Conservation (phyloP, 306 rosid species). For the Abrus pulchellus region DNA sequence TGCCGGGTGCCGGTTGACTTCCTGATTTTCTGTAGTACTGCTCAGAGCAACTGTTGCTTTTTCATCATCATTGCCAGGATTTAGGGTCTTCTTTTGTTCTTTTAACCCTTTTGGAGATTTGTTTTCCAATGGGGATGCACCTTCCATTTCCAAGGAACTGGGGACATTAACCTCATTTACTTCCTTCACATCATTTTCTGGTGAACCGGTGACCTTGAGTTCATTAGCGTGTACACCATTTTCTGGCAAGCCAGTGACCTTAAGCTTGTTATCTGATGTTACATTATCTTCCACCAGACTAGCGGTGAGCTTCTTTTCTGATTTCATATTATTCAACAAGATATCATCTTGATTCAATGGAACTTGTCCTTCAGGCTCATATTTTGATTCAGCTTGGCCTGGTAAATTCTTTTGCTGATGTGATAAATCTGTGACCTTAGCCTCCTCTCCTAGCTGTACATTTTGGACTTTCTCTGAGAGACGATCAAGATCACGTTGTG, state of each 20-base stretch:
- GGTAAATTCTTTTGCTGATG: constrained; percentile 32
- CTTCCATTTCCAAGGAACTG: constrained; percentile 33
- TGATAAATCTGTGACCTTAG: constrained; percentile 43
- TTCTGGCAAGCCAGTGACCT: constrained; percentile 40
- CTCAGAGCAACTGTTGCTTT: constrained; percentile 33
- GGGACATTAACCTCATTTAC: background rate
- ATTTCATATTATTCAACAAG: constrained; percentile 40
- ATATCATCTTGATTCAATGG: constrained; percentile 45
- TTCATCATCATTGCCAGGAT: constrained; percentile 45
- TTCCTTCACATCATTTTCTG: constrained; percentile 24
- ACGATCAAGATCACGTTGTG: constrained; percentile 61
- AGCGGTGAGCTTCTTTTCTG: constrained; percentile 40
- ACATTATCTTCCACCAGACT: constrained; percentile 37
- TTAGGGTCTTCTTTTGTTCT: constrained; percentile 45
- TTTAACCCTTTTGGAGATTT: constrained; percentile 21
- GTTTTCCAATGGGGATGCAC: constrained; percentile 23
- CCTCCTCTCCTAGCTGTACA: constrained; percentile 61
- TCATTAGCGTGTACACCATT: background rate
- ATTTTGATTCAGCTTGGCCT: constrained; percentile 45
- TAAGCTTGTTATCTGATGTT: constrained; percentile 56
- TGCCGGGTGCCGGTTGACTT: constrained; percentile 29
- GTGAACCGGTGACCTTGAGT: constrained; percentile 31
- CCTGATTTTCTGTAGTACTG: constrained; percentile 48
- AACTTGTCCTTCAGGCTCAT: constrained; percentile 46
- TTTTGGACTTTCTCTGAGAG: constrained; percentile 67